phyloP scores from a whole-genome alignment of 2,329 filamentous ascomycete genomes.

The Torrubiellomyces zombiae region DNA sequence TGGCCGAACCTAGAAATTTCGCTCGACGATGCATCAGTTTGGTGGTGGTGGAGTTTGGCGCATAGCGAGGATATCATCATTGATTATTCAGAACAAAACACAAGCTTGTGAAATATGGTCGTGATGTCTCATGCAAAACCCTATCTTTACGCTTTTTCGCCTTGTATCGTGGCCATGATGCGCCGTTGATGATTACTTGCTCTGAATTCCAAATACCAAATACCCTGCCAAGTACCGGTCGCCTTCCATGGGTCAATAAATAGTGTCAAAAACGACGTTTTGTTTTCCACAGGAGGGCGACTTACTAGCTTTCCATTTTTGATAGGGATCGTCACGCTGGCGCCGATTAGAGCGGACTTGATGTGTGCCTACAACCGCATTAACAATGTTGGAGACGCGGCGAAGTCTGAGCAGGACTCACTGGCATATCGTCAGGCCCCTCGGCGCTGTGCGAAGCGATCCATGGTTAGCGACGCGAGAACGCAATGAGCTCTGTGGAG shows the following conservation, averaged over 20 bases:
- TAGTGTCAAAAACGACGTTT: no score
- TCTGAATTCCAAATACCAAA: conserved; percentile 91
- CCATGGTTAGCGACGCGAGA: no score
- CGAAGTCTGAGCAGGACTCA: conserved; percentile 21
- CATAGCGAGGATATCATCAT: no score
- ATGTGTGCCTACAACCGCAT: conserved; percentile 70
- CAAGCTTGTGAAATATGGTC: no score
- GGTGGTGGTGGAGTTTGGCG: no score
- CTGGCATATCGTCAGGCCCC: conserved; percentile 87
- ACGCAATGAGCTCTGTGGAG: neutral
- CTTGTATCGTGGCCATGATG: conserved; percentile 87
- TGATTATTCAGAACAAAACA: no score
- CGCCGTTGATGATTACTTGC: conserved; percentile 58
- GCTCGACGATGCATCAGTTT: no score
- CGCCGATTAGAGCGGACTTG: conserved; percentile 77
- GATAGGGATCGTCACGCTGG: conserved; percentile 82
- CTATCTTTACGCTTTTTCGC: conserved; percentile 43
- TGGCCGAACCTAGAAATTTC: conserved; percentile 17
- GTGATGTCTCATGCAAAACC: no score
- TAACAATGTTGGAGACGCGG: conserved; percentile 1
- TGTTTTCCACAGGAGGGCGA: no score
- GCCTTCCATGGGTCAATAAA: conserved; percentile 20
- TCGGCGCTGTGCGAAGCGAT: conserved; percentile 44
- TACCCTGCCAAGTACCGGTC: conserved; percentile 64
- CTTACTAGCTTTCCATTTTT: conserved; percentile 60